Conservation (phyloP, 2,329 filamentous ascomycete genomes). For the Aschersonia sp. region DNA sequence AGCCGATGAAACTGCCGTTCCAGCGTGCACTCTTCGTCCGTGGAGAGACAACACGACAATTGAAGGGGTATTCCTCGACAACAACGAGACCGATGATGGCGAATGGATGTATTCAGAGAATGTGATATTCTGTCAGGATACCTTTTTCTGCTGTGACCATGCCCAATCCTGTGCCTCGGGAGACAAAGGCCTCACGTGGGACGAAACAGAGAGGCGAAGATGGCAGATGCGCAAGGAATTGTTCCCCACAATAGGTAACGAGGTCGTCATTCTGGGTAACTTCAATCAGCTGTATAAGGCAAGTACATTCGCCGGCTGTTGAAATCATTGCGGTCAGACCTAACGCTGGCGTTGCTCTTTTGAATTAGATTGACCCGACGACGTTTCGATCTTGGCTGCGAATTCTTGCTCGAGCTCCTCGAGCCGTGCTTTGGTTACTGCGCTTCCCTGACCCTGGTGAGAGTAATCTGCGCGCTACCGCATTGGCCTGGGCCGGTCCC, state of each 20-base stretch:
- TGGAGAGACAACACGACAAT: slow-evolving; percentile 62
- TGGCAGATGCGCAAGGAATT: slow-evolving; percentile 91
- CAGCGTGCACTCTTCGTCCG: slow-evolving; percentile 64
- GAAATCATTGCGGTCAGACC: too few species aligned
- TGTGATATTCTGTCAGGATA: slow-evolving; percentile 84
- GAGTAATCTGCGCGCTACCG: slow-evolving; percentile 66
- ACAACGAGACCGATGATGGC: slow-evolving; percentile 54
- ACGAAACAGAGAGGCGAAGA: slow-evolving; percentile 63
- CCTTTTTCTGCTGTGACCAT: slow-evolving; percentile 97
- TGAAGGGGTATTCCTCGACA: slow-evolving; percentile 51
- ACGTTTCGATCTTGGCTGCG: slow-evolving; percentile 93
- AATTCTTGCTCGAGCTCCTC: slow-evolving; percentile 72
- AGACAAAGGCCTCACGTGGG: slow-evolving; percentile 60
- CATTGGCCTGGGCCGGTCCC: slow-evolving; percentile 67
- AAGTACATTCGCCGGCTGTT: slow-evolving; percentile 11
- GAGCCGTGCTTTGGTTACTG: slow-evolving; percentile 88
- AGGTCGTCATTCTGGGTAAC: slow-evolving; percentile 84
- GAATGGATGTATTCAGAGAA: slow-evolving; percentile 96
- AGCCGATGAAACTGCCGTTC: slow-evolving; percentile 78
- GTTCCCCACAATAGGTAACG: slow-evolving; percentile 69
- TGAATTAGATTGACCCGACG: slow-evolving; percentile 74
- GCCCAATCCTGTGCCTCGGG: slow-evolving; percentile 70
- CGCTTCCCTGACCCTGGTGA: slow-evolving; percentile 92
- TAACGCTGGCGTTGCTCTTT: too few species aligned
- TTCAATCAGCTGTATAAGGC: slow-evolving; percentile 99